Base-by-base conservation (phyloP, 352 stramenopile genomes). In the Halophytophthora batemanensis region DNA sequence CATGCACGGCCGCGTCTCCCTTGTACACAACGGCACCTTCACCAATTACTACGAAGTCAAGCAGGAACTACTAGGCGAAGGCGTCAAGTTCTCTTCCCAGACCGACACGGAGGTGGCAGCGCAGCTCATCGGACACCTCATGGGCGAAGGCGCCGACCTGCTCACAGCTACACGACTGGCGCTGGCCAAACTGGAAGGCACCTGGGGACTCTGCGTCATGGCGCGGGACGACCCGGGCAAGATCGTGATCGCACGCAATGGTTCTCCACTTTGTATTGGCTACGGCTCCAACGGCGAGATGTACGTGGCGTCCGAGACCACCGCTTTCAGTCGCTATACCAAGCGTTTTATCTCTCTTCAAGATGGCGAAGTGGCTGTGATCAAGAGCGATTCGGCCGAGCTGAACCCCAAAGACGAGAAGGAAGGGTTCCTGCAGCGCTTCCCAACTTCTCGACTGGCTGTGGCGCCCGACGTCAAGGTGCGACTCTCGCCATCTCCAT, bases 21-120 rank as follows among this genome's bases (percentile, higher is more conserved):
- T 99, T n/a, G 95, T 99, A 17, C 97, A 99, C 77, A 99, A 99
- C 69, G 97, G 97, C 39, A 99, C 97, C 28, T 96, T 99, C 60
- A 98, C 97, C 53, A 99, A 99, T 71, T 96, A 96, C 65, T 79
- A 90, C 61, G 80, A 92, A 56, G 79, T 97, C 54, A 96, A 96
- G 64, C 85, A 94, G 61, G 81, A 92, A 71, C 65, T 93, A 7
- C 60, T 90, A 50, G 71, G 62, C 45, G 79, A 86, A 48, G 96
- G 96, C 36, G 88, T 99, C 14, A 65, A 77, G 13, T 99, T 99
- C 64, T 83, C 72, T 23, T 96, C 79, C 29, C 87, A 99, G 64
- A 99, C 97, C 2, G 97, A 99, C 73, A 99, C 96, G 2, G 97
- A 99, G 71, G 96, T 99, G 42, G 97, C 98, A 44, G 95, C 90